Percentiles rank a stretch among this genome's conserved stretches.
Conservation (phyloP, 78 protist species). For the Planoprotostelium fungivorum region DNA sequence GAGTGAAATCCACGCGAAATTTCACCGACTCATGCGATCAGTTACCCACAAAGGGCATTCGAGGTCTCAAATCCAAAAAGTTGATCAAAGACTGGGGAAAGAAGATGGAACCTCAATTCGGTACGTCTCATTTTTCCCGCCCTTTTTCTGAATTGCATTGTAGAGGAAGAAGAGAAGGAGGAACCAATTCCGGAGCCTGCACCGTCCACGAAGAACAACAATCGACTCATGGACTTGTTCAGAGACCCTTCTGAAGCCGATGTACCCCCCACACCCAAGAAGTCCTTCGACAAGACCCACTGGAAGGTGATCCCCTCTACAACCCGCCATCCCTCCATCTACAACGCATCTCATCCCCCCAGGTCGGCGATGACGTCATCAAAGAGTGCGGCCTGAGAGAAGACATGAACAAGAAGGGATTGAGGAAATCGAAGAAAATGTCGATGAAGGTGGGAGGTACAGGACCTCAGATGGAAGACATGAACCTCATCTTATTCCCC, state of each 20-base stretch:
- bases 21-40: too few species aligned
- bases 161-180: not conserved
- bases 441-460: conserved; percentile 39
- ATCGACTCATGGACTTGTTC: not conserved
- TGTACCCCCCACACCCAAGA: not conserved
- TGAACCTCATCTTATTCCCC: not conserved
- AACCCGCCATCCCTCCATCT: not conserved
- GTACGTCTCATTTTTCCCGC: not conserved
- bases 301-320: not conserved
- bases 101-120: too few species aligned
- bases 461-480: not conserved
- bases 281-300: not conserved
- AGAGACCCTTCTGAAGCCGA: not conserved
- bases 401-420: conserved; percentile 41
- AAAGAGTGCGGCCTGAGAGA: conserved; percentile 29
- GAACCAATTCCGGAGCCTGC: not conserved
- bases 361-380: conserved; percentile 8
- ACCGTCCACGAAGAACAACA: not conserved
- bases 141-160: not conserved
- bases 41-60: too few species aligned
- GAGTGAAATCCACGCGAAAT: too few species aligned
- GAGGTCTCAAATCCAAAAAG: too few species aligned
- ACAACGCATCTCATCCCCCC: not conserved
- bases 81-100: too few species aligned
- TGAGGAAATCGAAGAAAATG: conserved; percentile 38